Evolutionary conservation across 2,329 filamentous ascomycete species (phyloP), one percentile per base, ranked within the genome.

Genomic region (Paecilomyces sp.): DNA sequence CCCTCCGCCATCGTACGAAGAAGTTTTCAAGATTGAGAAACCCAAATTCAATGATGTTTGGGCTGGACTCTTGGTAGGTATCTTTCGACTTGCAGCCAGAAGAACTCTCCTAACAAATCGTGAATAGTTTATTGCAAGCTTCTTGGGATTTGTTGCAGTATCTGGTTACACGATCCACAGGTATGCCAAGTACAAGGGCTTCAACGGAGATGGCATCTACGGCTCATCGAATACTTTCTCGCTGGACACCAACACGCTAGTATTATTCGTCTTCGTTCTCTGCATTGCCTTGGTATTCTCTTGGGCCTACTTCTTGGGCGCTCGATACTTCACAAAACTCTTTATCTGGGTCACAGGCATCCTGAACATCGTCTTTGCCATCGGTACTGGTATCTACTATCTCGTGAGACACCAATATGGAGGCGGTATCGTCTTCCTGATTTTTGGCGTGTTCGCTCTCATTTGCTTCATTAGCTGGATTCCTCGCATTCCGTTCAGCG

Each of bases 261-360:
- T 96, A 50, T 82, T 97, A 15, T 96, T 97, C 73, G 82, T 85
- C 34, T 92, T 95, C 71, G 85, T 90, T 7, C 81, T 97, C 7
- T 84, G 79, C 15, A 81, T 92, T 47, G 89, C 91, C 4, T 81
- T 92, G 24, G 81, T 90, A 1, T 78, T 96, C 51, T 92, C 90
- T 36, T 89, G 86, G 69, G 80, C 77, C 24, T 97, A 97, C 72
- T 85, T 97, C 67, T 85, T 86, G 74, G 74, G 87, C 1, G 89
- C 90, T 6, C 85, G 91, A 58, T 77, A 84, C 54, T 93, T 93
- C 65, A 92, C 92, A 3, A 95, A 94, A 76, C 85, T 91, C 70
- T 92, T 96, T 66, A 95, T 97, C 71, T 97, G 91, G 90, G 84
- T 92, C 47, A 95, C 92, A 0, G 91, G 91, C 12, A 93, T 96